These are phyloP conservation scores for Cutaneotrichosporon cutaneum DNA, from an alignment of 1,284 basidiomycete genomes.

Conservation along the genomic window DNA sequence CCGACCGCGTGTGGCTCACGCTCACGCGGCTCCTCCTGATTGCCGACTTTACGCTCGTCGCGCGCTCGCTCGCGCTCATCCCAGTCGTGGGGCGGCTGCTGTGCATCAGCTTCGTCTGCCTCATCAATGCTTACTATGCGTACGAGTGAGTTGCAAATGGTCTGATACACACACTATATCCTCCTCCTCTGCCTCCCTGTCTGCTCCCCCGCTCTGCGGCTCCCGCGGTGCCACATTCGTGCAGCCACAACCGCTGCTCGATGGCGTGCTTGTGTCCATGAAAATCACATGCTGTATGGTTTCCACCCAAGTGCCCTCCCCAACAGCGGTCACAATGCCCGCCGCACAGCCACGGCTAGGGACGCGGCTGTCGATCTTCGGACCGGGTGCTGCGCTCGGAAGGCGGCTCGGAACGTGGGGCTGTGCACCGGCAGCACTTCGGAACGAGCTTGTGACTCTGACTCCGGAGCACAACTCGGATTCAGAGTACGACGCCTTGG, in stretches of 20 bases:
- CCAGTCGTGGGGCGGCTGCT: slow-evolving; percentile 42
- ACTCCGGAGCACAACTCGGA: background rate
- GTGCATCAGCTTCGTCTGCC: slow-evolving; percentile 44
- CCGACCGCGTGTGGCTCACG: slow-evolving; percentile 31
- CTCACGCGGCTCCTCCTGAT: slow-evolving; percentile 47
- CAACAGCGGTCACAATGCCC: no score
- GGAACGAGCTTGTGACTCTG: background rate
- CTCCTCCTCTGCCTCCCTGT: background rate
- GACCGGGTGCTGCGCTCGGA: background rate
- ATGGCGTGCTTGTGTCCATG: no score
- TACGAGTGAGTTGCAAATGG: slow-evolving; percentile 47
- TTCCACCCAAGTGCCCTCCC: no score
- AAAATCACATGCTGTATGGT: no score
- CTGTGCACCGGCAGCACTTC: background rate
- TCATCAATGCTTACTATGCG: slow-evolving; percentile 51
- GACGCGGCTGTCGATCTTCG: background rate
- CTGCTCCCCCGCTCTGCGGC: no score
- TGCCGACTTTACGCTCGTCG: slow-evolving; percentile 49
- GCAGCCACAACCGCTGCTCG: no score
- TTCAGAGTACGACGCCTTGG: background rate
- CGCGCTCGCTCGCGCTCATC: slow-evolving; percentile 41
- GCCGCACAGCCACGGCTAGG: background rate
- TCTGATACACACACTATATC: no score
- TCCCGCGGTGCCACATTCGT: no score
- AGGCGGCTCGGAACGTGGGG: background rate